Base-by-base conservation (phyloP, 768 basidiomycete genomes). In the Serendipita sp. region DNA sequence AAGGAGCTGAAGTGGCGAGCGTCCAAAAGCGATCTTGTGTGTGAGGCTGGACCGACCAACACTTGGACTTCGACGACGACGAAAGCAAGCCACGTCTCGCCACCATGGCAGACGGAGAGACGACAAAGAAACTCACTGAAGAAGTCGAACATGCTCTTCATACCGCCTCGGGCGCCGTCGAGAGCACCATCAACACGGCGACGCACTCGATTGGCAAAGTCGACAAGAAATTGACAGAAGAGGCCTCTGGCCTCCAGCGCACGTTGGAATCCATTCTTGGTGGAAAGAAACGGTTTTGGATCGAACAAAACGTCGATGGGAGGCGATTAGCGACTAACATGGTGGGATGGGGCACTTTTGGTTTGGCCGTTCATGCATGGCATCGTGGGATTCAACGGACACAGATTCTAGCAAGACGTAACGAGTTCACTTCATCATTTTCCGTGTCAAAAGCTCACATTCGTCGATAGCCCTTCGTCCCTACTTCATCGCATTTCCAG, bases 361-460 rank as follows among this genome's bases (percentile, higher is more conserved):
- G 53, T 1, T 4, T 28, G 1, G 30, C 24, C 17, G 53, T 33
- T 22, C 53, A 58, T n/a, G 53, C 53, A 28, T 58, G 53, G 53
- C 53, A 58, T 28, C 53, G 53, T 11, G 53, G 53, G 17, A 58
- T 58, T 11, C 53, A 58, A 33, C 53, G 53, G 17, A 58, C 17
- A 34, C 17, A 13, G 11, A 24, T 58, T 33, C 28, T 58, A 3
- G 53, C 5, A 58, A 31, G 22, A 28, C 53, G 53, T 58, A 58
- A 31, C 22, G 17, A 22, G 9, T 28, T 24, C 11, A 13, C 20
- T 22, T 11, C 11, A n/a, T n/a, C 28, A n/a, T 28, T 2, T 58
- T 2, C 17, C 24, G 20, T 58, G 22, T 50, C 45, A 17, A 50
- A 11, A 50, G n/a, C 53, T 28, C n/a, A 48, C n/a, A 7, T 48